Percentiles rank a stretch among this genome's conserved stretches.
Conservation (phyloP, 768 basidiomycete genomes). For the Termitomyces sp. region DNA sequence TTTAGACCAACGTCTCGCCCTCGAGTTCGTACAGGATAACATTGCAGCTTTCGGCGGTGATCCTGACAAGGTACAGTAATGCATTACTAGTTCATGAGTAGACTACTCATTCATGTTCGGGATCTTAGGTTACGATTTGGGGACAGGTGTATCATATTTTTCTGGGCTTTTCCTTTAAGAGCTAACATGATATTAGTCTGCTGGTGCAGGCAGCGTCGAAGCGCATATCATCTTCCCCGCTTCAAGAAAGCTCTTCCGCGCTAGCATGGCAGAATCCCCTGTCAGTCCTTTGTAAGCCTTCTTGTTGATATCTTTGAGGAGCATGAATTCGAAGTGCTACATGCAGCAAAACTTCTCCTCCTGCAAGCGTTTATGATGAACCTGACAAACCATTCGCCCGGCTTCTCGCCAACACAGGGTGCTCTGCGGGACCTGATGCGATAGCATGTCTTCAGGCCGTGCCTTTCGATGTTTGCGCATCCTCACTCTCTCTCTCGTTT, state of each 20-base stretch:
- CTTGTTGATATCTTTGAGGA: too few relatives aligned
- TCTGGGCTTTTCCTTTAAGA: background rate
- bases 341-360: conserved; percentile 46
- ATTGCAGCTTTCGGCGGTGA: conserved; percentile 65
- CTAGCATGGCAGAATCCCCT: conserved; percentile 46
- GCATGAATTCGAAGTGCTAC: too few relatives aligned
- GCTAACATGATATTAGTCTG: conserved; percentile 27
- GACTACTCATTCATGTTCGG: background rate
- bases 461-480: conserved; percentile 32
- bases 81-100: background rate
- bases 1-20: conserved; percentile 51
- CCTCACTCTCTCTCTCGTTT: background rate
- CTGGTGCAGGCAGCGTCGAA: conserved; percentile 45
- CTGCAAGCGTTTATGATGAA: conserved; percentile 40
- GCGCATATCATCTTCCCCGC: conserved; percentile 40
- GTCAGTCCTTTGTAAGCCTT: conserved; percentile 46
- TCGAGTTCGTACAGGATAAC: conserved; percentile 61
- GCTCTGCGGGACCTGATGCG: conserved; percentile 31
- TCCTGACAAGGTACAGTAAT: conserved; percentile 37
- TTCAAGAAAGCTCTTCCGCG: conserved; percentile 36
- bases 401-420: conserved; percentile 41
- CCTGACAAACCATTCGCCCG: conserved; percentile 45
- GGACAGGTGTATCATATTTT: conserved; percentile 18
- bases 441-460: conserved; percentile 40
- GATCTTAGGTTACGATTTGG: conserved; percentile 47